Conservation (phyloP, 768 basidiomycete genomes). For the Dioszegia aurantiaca region DNA sequence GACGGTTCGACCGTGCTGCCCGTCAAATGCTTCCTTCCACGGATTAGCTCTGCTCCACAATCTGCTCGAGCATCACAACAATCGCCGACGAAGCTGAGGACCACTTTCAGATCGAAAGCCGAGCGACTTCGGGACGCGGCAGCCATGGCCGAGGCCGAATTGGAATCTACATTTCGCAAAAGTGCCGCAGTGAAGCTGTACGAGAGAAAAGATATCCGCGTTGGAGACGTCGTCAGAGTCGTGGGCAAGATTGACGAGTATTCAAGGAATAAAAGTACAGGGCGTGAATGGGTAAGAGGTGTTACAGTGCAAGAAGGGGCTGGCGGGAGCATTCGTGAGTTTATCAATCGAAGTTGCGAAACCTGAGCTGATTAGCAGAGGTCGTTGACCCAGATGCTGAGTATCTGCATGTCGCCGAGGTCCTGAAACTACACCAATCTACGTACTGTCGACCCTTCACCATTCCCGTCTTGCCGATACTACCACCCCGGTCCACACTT, state of each 20-base stretch:
- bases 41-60: not conserved
- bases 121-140: conserved; percentile 21
- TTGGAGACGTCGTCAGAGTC: conserved; percentile 40
- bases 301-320: conserved; percentile 33
- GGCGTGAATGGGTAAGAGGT: conserved; percentile 32
- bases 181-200: conserved; percentile 20
- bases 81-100: not conserved
- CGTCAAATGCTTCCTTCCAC: conserved; percentile 20
- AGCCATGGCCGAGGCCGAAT: conserved; percentile 14
- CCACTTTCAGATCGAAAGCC: not conserved
- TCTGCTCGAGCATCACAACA: not conserved
- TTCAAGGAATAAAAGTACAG: conserved; percentile 21
- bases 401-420: conserved; percentile 20
- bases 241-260: conserved; percentile 43
- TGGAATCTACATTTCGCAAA: not conserved
- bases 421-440: conserved; percentile 25
- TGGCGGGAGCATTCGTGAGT: conserved; percentile 40
- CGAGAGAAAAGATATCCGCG: conserved; percentile 27
- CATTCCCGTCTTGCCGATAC: conserved; percentile 16
- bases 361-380: conserved; percentile 9
- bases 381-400: conserved; percentile 38
- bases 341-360: not conserved
- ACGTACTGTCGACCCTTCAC: conserved; percentile 32
- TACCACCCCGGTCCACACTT: not conserved
- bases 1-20: conserved; percentile 36